phyloP scores from a whole-genome alignment of 208 protist species.

The Vickermania spadyakhi region DNA sequence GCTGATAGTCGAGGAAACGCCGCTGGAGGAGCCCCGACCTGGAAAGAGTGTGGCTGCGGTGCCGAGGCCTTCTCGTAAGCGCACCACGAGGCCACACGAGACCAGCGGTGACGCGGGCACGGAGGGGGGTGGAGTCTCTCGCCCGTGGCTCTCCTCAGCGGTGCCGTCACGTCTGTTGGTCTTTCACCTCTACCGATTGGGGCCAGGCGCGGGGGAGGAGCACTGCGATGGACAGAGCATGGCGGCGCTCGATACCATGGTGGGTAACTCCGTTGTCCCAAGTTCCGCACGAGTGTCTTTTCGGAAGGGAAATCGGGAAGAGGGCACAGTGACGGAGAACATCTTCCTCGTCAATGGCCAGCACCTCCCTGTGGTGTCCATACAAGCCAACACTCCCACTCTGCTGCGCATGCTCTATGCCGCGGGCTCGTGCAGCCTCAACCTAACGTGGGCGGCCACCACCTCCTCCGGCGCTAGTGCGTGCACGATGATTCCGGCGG shows the following conservation, averaged over 20 bases:
- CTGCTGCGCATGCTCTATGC: slow-evolving; percentile 69
- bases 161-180: slow-evolving; percentile 37
- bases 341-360: slow-evolving; percentile 86
- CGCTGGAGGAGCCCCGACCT: neutral
- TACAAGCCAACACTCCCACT: slow-evolving; percentile 21
- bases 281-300: slow-evolving; percentile 30
- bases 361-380: slow-evolving; percentile 47
- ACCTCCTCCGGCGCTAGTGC: slow-evolving; percentile 5
- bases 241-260: slow-evolving; percentile 26
- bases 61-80: too few species aligned
- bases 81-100: too few species aligned
- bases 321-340: slow-evolving; percentile 31
- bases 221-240: slow-evolving; percentile 54
- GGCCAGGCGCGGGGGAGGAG: slow-evolving; percentile 9
- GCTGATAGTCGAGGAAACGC: slow-evolving; percentile 50
- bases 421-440: slow-evolving; percentile 65
- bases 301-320: slow-evolving; percentile 21
- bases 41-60: neutral
- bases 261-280: slow-evolving; percentile 28
- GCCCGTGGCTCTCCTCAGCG: slow-evolving; percentile 11
- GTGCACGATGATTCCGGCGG: slow-evolving; percentile 50
- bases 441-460: slow-evolving; percentile 38
- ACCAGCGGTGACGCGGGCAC: too few species aligned
- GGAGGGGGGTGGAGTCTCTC: neutral
- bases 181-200: slow-evolving; percentile 70